Conservation (phyloP, 805 yeast species). For the Candida nemodendra region DNA sequence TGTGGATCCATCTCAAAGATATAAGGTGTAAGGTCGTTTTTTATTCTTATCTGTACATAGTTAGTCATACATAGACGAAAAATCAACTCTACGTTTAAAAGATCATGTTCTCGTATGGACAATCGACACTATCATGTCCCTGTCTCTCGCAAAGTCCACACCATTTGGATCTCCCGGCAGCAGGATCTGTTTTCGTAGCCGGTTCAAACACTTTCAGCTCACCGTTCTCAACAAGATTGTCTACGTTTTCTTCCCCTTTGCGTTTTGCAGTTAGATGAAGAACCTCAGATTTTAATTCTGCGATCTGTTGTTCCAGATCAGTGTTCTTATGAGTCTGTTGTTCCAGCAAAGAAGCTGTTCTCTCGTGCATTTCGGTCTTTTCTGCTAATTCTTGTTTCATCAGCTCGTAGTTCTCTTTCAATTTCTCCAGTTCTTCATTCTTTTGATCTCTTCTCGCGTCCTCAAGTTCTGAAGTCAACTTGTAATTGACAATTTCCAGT, state of each 20-base stretch:
- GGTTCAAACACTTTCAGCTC: conserved; percentile 46
- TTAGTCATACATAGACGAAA: conserved; percentile 13
- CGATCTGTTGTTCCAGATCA: conserved; percentile 6
- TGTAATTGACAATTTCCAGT: conserved; percentile 19
- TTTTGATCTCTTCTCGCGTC: conserved; percentile 2
- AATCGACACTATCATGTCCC: conserved; percentile 85
- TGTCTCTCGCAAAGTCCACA: conserved; percentile 90
- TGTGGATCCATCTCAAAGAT: conserved; percentile 51
- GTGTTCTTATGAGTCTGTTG: conserved; percentile 1
- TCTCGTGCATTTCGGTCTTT: not conserved
- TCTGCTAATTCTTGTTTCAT: not conserved
- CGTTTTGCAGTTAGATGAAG: not conserved
- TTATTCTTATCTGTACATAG: conserved; percentile 7
- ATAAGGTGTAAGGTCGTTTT: conserved; percentile 36
- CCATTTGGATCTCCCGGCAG: conserved; percentile 77
- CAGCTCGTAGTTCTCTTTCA: not conserved
- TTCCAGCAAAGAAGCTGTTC: not conserved
- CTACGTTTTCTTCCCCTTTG: not conserved
- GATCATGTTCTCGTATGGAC: conserved; percentile 69
- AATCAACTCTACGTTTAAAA: conserved; percentile 17
- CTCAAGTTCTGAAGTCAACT: conserved; percentile 5
- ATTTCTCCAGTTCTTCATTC: not conserved
- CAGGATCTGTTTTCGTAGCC: conserved; percentile 51
- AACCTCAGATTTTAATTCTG: conserved; percentile 7
- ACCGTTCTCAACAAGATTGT: conserved; percentile 15